Conservation (phyloP, 2,329 filamentous ascomycete species). For the Pyrenochaeta sp. region DNA sequence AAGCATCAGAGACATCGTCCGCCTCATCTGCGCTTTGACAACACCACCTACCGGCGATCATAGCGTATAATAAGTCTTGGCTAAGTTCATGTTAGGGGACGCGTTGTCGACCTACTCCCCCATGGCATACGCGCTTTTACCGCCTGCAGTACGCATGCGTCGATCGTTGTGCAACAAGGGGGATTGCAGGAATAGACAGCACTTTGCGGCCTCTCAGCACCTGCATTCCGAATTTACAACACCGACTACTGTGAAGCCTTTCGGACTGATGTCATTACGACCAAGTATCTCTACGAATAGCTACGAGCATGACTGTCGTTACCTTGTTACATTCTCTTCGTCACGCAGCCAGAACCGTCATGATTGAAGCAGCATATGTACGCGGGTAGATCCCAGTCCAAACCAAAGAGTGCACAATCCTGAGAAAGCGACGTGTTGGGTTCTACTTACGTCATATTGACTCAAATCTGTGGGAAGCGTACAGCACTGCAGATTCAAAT, state of each 20-base stretch:
- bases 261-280: no score
- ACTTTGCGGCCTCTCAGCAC: no score
- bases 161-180: not conserved
- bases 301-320: not conserved
- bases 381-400: not conserved
- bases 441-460: not conserved
- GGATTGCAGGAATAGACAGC: not conserved
- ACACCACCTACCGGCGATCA: slow-evolving; percentile 16
- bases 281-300: not conserved
- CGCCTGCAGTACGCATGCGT: not conserved
- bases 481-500: not conserved
- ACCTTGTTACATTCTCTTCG: not conserved
- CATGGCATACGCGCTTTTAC: not conserved
- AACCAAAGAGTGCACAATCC: not conserved
- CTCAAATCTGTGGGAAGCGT: not conserved
- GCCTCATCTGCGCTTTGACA: slow-evolving; percentile 30
- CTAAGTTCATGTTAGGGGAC: not conserved
- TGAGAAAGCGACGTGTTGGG: not conserved
- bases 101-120: not conserved
- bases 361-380: not conserved
- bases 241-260: not conserved
- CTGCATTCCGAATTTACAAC: no score
- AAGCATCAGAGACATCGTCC: slow-evolving; percentile 41
- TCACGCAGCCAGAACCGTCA: not conserved
- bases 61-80: slow-evolving; percentile 8